Evolutionary conservation across 345 rosid genomes (phyloP).

Genomic region (Corchorus capsularis): DNA sequence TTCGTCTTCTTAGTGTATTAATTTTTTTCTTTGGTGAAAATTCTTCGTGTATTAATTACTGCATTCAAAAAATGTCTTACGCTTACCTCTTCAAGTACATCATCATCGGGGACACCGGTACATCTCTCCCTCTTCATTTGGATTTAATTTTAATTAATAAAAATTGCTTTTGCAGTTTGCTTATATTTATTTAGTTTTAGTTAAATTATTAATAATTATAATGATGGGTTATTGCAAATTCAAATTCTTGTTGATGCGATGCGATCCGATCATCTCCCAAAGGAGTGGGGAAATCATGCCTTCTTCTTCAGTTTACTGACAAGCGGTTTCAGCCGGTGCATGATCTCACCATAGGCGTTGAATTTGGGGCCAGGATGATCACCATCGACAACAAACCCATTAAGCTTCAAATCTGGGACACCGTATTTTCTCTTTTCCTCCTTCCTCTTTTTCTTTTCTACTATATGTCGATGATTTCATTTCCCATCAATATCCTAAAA

Average conservation of each 20-base stretch:
- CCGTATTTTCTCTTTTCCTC: constrained; percentile 44
- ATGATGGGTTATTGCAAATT: too few relatives aligned
- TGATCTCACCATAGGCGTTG: constrained; percentile 95
- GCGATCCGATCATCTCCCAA: neutral
- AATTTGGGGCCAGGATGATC: constrained; percentile 95
- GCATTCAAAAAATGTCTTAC: constrained; percentile 48
- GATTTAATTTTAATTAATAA: too few relatives aligned
- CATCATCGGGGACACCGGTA: constrained; percentile 90
- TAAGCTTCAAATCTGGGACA: constrained; percentile 99
- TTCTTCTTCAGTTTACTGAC: constrained; percentile 93
- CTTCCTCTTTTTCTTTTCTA: constrained; percentile 4
- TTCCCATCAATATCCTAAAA: neutral
- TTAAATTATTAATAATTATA: too few relatives aligned
- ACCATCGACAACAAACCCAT: constrained; percentile 91
- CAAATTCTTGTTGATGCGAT: neutral
- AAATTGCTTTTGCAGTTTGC: too few relatives aligned
- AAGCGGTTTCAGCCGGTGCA: constrained; percentile 98
- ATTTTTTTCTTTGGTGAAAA: too few relatives aligned
- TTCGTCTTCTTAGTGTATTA: neutral
- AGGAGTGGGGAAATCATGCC: constrained; percentile 98
- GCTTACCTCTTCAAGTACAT: constrained; percentile 97
- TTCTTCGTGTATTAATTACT: neutral
- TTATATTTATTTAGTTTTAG: too few relatives aligned
- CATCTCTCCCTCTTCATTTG: neutral
- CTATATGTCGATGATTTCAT: neutral